phyloP scores from a whole-genome alignment of 345 rosid species.

The Geranium brycei region DNA sequence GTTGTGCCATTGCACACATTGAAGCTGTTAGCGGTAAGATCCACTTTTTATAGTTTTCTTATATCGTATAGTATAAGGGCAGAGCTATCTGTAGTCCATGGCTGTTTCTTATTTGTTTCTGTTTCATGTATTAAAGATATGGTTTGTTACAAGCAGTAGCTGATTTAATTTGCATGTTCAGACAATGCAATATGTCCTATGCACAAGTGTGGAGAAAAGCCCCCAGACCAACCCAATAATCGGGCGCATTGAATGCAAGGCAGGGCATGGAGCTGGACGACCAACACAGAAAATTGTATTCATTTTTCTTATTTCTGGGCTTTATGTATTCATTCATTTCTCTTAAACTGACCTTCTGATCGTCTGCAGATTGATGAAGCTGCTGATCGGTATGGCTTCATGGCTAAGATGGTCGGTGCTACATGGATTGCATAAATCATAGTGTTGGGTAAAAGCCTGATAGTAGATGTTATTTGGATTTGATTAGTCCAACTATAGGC shows the following conservation, averaged over 20 bases:
- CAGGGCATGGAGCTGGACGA: constrained; percentile 92
- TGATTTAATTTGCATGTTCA: constrained; percentile 10
- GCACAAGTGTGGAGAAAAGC: constrained; percentile 60
- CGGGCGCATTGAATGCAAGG: constrained; percentile 78
- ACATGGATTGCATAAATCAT: constrained; percentile 34
- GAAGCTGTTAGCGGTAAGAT: constrained; percentile 72
- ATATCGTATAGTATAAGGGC: no score
- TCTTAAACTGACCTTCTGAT: no score
- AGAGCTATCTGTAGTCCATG: no score
- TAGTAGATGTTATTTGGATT: no score
- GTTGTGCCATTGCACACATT: constrained; percentile 80
- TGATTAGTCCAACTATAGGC: no score
- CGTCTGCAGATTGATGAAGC: constrained; percentile 65
- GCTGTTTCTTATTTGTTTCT: no score
- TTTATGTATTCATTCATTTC: not conserved
- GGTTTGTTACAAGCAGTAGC: no score
- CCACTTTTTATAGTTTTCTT: no score
- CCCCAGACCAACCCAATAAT: constrained; percentile 80
- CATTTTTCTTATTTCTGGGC: not conserved
- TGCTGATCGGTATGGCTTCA: constrained; percentile 69
- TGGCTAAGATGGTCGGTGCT: constrained; percentile 65
- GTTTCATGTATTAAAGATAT: no score
- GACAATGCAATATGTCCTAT: constrained; percentile 75
- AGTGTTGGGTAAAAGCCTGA: no score
- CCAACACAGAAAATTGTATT: constrained; percentile 73